A percentile compares a stretch with the other conserved stretches of the same genome.
phyloP scores from a whole-genome alignment of 202 grass and related monocot genomes.

The Carex sylvatica region DNA sequence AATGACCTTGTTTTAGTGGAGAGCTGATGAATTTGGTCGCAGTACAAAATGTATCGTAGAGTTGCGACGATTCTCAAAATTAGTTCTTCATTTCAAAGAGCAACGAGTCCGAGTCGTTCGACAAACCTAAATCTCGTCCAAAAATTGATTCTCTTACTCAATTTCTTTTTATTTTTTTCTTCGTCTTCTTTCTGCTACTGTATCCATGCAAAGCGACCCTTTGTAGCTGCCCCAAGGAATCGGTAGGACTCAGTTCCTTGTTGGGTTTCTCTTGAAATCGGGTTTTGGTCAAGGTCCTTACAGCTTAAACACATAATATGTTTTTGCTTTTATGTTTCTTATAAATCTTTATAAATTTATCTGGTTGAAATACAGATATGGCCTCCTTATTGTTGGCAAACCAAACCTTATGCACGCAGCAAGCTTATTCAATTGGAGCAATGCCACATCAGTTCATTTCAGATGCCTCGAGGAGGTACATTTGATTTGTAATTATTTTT shows the following conservation, averaged over 20 bases:
- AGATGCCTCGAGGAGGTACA: background rate
- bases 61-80: background rate
- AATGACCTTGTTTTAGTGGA: background rate
- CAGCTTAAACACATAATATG: background rate
- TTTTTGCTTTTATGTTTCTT: background rate
- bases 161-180: background rate
- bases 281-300: background rate
- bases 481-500: background rate
- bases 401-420: background rate
- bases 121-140: background rate
- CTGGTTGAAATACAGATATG: conserved; percentile 21
- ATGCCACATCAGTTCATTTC: background rate
- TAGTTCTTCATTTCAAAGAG: background rate
- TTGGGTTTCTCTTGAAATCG: background rate
- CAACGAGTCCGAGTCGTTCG: background rate
- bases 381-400: conserved; percentile 6
- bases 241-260: background rate
- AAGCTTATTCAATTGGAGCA: background rate
- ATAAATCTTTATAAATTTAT: background rate
- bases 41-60: background rate
- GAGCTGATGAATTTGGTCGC: background rate
- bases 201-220: background rate
- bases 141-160: background rate
- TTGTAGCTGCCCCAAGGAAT: background rate
- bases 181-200: too few relatives aligned